Percentiles rank a stretch among this genome's conserved stretches.
phyloP scores from a whole-genome alignment of 2,329 filamentous ascomycete genomes.

The Paraconiothyrium sp. region DNA sequence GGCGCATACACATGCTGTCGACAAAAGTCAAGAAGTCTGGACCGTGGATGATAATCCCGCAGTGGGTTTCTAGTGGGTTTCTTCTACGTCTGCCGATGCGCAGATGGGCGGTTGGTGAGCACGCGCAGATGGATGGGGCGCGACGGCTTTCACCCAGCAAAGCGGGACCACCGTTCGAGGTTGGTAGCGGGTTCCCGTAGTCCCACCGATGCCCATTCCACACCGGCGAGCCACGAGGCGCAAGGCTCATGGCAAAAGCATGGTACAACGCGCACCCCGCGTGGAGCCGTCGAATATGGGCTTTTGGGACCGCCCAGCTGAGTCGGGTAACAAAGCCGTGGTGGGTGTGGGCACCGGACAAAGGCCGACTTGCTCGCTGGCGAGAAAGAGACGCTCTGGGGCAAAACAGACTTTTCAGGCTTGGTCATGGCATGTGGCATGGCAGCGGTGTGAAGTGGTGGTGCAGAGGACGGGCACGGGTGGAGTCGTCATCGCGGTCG shows the following conservation, averaged over 20 bases:
- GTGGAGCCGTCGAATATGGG: neutral
- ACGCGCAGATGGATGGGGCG: neutral
- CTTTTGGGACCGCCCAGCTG: neutral
- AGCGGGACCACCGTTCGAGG: neutral
- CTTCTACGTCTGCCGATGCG: neutral
- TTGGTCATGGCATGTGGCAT: neutral
- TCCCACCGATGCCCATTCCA: neutral
- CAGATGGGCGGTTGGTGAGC: neutral
- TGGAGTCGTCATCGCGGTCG: too few relatives aligned
- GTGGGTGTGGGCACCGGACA: neutral
- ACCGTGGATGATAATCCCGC: neutral
- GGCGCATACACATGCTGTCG: neutral
- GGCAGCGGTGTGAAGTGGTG: neutral
- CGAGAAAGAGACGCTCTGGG: neutral
- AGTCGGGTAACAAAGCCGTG: neutral
- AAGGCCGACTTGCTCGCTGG: neutral
- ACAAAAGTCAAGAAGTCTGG: neutral
- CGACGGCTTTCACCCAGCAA: neutral
- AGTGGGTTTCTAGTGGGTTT: neutral
- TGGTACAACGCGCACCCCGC: neutral
- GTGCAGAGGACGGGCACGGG: conserved; percentile 5
- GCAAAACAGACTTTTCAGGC: conserved; percentile 8
- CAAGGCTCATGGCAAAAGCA: neutral
- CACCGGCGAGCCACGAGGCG: neutral
- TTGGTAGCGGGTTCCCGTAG: neutral